Evolutionary conservation across 176 grass and related monocot species (phyloP).

Genomic region (Triticum monococcum): DNA sequence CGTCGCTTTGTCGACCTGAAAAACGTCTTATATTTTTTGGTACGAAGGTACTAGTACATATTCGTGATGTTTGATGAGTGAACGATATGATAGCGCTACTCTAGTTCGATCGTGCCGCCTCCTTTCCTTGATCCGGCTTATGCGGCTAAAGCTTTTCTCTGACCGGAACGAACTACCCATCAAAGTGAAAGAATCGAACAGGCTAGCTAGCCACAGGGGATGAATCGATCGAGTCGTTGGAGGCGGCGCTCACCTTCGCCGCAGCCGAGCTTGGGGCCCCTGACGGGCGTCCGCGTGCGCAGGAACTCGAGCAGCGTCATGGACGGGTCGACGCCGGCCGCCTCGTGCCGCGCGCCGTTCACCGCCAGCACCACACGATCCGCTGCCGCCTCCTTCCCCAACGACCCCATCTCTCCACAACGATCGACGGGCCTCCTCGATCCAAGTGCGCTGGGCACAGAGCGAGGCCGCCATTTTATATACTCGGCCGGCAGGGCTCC

Average conservation of each 20-base stretch:
- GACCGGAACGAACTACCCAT: too few species aligned
- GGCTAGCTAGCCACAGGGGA: neutral
- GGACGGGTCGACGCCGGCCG: constrained; percentile 45
- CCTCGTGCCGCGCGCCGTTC: constrained; percentile 65
- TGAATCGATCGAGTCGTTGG: neutral
- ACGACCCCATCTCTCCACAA: neutral
- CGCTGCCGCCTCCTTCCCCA: neutral
- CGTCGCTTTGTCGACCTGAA: too few species aligned
- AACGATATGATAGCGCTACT: too few species aligned
- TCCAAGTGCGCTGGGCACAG: too few species aligned
- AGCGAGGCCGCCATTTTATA: too few species aligned
- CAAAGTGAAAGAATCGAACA: too few species aligned
- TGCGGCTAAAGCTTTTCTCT: neutral
- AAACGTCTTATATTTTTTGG: too few species aligned
- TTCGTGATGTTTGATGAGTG: too few species aligned
- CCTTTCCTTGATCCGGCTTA: too few species aligned
- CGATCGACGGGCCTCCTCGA: neutral
- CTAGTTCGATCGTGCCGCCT: too few species aligned
- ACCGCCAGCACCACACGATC: constrained; percentile 51
- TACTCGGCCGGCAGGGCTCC: too few species aligned
- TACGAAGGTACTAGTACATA: too few species aligned
- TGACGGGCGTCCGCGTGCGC: constrained; percentile 50
- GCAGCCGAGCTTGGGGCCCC: constrained; percentile 82
- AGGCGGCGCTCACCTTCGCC: constrained; percentile 46
- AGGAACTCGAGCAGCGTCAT: constrained; percentile 81